Base-by-base conservation (phyloP, 257 asterid genomes). In the Paulownia fortunei region DNA sequence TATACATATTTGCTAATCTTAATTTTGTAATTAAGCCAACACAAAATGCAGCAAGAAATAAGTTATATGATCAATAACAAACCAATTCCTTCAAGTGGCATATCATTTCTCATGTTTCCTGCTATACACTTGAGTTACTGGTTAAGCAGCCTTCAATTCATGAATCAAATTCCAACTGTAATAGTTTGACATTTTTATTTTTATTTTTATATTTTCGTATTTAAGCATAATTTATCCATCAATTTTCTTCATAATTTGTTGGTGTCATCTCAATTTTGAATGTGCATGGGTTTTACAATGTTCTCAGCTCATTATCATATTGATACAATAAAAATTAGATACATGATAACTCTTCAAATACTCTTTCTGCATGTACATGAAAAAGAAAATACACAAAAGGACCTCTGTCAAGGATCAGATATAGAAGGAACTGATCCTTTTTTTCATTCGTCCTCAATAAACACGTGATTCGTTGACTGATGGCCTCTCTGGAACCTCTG, bases 391-490 rank as follows among this genome's bases (percentile, higher is more conserved):
- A 63, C 42, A 77, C 10, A 59, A 3, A 60, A 13, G 39, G 5
- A 62, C 34, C 56, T 73, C 3, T 73, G 54, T 23, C 8, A 54
- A 49, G 30, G 52, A 60, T n/a, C 68, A 37, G 19, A 37, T 4
- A n/a, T 12, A 15, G 11, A 34, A 55, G 10, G 7, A 55, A 51
- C 34, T 47, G 19, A 24, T 52, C 34, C 8, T 3, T 34, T 30
- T 46, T 46, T 37, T 83, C 77, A 74, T 67, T 69, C 90, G 63
- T 84, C 83, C 56, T 58, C 49, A 21, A 59, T 86, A 82, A n/a
- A n/a, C n/a, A n/a, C n/a, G n/a, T n/a, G n/a, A n/a, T n/a, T n/a
- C n/a, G n/a, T n/a, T n/a, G n/a, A 76, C 87, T 81, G 6, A 30
- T 19, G 6, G 23, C 81, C 36, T 75, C 90, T 58, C 68, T 77